Base-by-base conservation (phyloP, 2,329 filamentous ascomycete species). In the Phoma herbarum region DNA sequence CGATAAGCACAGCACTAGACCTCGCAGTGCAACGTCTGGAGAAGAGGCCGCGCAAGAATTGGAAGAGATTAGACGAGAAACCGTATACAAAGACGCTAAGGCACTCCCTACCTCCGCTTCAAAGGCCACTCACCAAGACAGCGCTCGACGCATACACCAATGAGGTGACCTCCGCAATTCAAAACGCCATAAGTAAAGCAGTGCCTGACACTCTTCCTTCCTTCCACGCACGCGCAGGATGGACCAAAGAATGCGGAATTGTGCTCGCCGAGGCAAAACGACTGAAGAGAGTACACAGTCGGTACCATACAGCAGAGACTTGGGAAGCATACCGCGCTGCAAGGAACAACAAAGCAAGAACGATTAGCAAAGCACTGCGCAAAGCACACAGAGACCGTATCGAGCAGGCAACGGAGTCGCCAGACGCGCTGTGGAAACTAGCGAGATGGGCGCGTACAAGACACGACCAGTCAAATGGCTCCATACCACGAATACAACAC, bases 251-350 rank as follows among this genome's bases (percentile, higher is more conserved):
- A 29, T 45, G 43, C 26, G 20, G 6, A 31, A 25, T 16, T 6
- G 43, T 45, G 43, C 43, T 45, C 9, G 43, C 26, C 3, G 26
- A 45, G 16, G 28, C 43, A 45, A 45, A 28, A 28, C 43, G 26
- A 14, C 43, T 45, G 4, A 45, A 45, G 26, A 45, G 43, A 31
- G 43, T 16, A 20, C 43, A 29, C 43, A 45, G 43, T 25, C 26
- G 10, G 28, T 6, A 20, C 43, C 43, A 45, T 9, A 45, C 43
- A 11, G 26, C 28, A 20, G 43, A 45, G 43, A 29, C 23, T 4
- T n/a, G n/a, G n/a, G n/a, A n/a, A n/a, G n/a, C n/a, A n/a, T n/a
- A n/a, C n/a, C n/a, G n/a, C n/a, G n/a, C n/a, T n/a, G n/a, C n/a
- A n/a, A n/a, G n/a, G n/a, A n/a, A n/a, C n/a, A n/a, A n/a, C n/a